Base-by-base conservation (phyloP, 768 basidiomycete species). In the Cyathus striatus region DNA sequence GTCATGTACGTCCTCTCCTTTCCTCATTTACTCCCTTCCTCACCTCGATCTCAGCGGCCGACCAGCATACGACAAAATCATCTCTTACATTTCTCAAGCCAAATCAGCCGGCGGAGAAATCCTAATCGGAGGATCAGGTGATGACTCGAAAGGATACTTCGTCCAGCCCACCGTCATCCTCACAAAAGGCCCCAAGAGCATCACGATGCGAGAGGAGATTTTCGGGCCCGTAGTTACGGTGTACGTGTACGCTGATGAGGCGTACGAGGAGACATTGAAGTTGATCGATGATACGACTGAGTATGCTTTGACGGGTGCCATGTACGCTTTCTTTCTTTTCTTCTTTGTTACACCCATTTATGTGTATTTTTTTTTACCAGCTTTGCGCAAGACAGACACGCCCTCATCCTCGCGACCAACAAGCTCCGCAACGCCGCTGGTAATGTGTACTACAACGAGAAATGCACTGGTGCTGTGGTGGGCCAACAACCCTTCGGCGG, bases 401-500 rank as follows among this genome's bases (percentile, higher is more conserved):
- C 85, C 5, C 78, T 97, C 43, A 65, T 93, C 49, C 68, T 69
- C 24, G 90, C 92, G 2, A 83, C 90, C 33, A 86, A 86, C 66
- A 76, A 75, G 42, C 76, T 99, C 34, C 85, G 92, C 43, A 86
- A 95, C 66, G 75, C 93, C 1, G 90, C 96, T 3, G 96, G 96
- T 2, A 99, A 97, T 62, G 82, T 95, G 43, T 99, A 99, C 71
- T 91, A 93, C 69, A 97, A 97, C 63, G 94, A 97, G 54, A 94
- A 95, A 64, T 98, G 92, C 65, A 99, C 95, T 1, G 92, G 92
- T 23, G 93, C 92, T n/a, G 89, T 90, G 38, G 92, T 98, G 25
- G 95, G 93, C 6, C 94, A 97, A 62, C 94, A 99, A 65, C 95
- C 96, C 9, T 99, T 99, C 59, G 96, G 96, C 38, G 96, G 96